Base-by-base conservation (phyloP, 208 protist species). In the Borovskyia barvae region DNA sequence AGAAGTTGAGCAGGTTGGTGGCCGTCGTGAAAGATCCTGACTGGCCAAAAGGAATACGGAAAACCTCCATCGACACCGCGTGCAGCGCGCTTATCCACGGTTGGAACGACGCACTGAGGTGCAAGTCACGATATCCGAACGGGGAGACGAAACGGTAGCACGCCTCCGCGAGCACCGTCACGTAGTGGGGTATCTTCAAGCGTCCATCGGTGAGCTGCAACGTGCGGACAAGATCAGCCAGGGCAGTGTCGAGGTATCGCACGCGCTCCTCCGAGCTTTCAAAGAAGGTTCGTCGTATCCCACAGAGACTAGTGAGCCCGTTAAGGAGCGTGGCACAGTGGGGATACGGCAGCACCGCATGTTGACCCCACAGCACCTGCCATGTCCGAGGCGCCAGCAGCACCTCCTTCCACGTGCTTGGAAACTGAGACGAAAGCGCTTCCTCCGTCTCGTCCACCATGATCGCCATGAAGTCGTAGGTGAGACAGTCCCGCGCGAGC, bases 401-500 rank as follows among this genome's bases (percentile, higher is more conserved):
- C 29, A 71, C 43, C 17, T 72, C 71, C 45, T 82, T 76, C 85
- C 85, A 92, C 20, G 75, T 50, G n/a, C 73, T 66, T 19, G 85
- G 85, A 51, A 86, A 87, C 62, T 92, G 85, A 25, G 77, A 42
- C n/a, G 85, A 85, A 0, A 81, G 56, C 17, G 78, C 70, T 41
- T 92, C 85, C 45, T 95, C 85, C 5, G 88, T 92, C 46, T 92
- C 83, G 69, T 92, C 85, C 3, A 87, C 80, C 29, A 81, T 77
- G 60, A 95, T 87, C 1, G 85, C 85, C 69, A 90, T 87, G 55
- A 94, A 94, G 65, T 94, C 88, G 69, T 71, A 94, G 0, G 51
- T 80, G 12, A 94, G 63, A 42, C 73, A 73, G 65, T 75, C 71
- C 53, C 82, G 72, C 40, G 86, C 76, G 19, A 92, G 69, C 29